These are phyloP conservation scores for Penicillium psychrosexuale DNA, from an alignment of 2,329 filamentous ascomycete species.

Conservation along the genomic window DNA sequence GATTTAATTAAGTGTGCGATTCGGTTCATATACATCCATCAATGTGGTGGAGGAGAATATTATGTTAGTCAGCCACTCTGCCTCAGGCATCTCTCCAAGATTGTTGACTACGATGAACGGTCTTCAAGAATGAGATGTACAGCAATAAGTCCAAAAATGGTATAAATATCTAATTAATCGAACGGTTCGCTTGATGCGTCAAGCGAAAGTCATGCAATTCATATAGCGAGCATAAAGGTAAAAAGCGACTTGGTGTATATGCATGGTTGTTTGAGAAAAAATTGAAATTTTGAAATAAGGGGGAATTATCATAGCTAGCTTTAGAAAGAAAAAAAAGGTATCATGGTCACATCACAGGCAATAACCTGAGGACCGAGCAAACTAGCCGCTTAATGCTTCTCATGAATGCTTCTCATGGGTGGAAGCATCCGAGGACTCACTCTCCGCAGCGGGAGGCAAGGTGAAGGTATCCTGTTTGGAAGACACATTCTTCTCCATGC, in stretches of 20 bases:
- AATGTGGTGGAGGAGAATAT: neutral
- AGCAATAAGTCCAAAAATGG: conserved; percentile 10
- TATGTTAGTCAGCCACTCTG: conserved; percentile 2
- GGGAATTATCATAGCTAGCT: conserved; percentile 3
- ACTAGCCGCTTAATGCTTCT: conserved; percentile 1
- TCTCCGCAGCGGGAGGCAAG: conserved; percentile 35
- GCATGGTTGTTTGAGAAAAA: conserved; percentile 5
- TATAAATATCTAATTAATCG: conserved; percentile 22
- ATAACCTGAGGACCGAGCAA: neutral
- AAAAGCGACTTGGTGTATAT: conserved; percentile 7
- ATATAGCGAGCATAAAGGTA: conserved; percentile 9
- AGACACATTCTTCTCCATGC: conserved; percentile 31
- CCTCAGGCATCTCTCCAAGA: neutral
- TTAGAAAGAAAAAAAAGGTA: too few species aligned
- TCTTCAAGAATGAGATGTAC: neutral
- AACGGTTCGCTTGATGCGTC: conserved; percentile 10
- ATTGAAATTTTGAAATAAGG: conserved; percentile 7
- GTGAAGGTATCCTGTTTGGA: conserved; percentile 33
- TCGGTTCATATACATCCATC: neutral
- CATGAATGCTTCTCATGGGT: conserved; percentile 21
- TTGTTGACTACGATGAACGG: neutral
- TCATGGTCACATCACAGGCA: neutral
- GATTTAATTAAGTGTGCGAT: neutral
- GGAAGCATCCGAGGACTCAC: conserved; percentile 19
- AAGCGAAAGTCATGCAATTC: conserved; percentile 17